These are phyloP conservation scores for Platanthera guangdongensis DNA, from an alignment of 106 monocot genomes.

Conservation along the genomic window DNA sequence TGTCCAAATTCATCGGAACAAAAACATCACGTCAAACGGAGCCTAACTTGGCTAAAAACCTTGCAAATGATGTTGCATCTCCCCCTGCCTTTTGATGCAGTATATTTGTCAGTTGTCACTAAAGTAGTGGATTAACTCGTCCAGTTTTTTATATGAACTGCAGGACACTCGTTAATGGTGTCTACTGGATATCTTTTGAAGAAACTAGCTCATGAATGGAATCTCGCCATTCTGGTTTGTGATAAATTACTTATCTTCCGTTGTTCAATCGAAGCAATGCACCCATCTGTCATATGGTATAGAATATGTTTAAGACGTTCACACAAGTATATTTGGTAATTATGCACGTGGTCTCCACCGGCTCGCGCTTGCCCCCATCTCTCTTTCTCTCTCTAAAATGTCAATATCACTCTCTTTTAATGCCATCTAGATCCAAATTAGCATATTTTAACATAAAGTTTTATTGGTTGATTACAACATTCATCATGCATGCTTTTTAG, in stretches of 20 bases:
- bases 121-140: background rate
- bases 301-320: background rate
- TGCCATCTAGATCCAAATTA: background rate
- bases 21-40: no score
- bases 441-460: background rate
- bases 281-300: background rate
- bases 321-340: no score
- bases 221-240: slow-evolving; percentile 65
- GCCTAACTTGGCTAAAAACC: background rate
- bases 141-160: slow-evolving; percentile 3
- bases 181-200: slow-evolving; percentile 61
- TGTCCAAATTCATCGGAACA: no score
- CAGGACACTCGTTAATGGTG: slow-evolving; percentile 71
- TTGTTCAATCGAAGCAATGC: background rate
- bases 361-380: no score
- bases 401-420: background rate
- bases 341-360: no score
- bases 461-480: background rate
- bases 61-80: background rate
- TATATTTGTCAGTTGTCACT: background rate
- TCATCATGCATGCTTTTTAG: background rate
- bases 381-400: background rate
- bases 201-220: slow-evolving; percentile 56
- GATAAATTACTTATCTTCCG: background rate
- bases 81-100: background rate